A percentile compares a stretch with the other conserved stretches of the same genome.
Evolutionary conservation across 768 basidiomycete genomes (phyloP).

Genomic region (Termitomyces sp.): DNA sequence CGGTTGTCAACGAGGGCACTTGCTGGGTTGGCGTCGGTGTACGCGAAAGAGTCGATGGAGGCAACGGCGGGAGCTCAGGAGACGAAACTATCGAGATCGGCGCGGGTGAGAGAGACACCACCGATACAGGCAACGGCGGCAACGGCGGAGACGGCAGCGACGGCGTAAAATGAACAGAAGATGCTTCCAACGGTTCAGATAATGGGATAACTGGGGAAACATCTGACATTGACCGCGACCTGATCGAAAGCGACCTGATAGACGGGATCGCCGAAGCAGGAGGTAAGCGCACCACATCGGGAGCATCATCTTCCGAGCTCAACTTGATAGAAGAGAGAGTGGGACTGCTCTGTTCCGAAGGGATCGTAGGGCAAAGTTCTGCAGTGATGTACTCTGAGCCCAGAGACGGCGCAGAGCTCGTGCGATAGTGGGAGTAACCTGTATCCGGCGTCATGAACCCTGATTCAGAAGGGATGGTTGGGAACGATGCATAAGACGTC

Average conservation of each 20-base stretch:
- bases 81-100: slow-evolving; percentile 21
- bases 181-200: slow-evolving; percentile 20
- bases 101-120: slow-evolving; percentile 9
- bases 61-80: slow-evolving; percentile 19
- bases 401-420: slow-evolving; percentile 20
- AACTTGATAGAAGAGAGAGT: slow-evolving; percentile 29
- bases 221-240: slow-evolving; percentile 10
- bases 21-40: slow-evolving; percentile 5
- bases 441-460: slow-evolving; percentile 29
- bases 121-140: slow-evolving; percentile 12
- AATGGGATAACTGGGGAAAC: slow-evolving; percentile 12
- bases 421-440: slow-evolving; percentile 22
- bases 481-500: slow-evolving; percentile 51
- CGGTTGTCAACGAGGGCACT: slow-evolving; percentile 4
- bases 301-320: slow-evolving; percentile 24
- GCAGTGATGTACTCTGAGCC: slow-evolving; percentile 47
- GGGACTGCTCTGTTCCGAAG: slow-evolving; percentile 37
- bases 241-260: slow-evolving; percentile 12
- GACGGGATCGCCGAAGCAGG: slow-evolving; percentile 11
- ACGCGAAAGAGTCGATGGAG: slow-evolving; percentile 15
- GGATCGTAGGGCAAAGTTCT: slow-evolving; percentile 35
- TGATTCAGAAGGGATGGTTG: slow-evolving; percentile 53
- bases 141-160: neutral
- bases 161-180: slow-evolving; percentile 11
- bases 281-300: slow-evolving; percentile 15